Base-by-base conservation (phyloP, 2,329 filamentous ascomycete species). In the Microdochium trichocladiopsis region DNA sequence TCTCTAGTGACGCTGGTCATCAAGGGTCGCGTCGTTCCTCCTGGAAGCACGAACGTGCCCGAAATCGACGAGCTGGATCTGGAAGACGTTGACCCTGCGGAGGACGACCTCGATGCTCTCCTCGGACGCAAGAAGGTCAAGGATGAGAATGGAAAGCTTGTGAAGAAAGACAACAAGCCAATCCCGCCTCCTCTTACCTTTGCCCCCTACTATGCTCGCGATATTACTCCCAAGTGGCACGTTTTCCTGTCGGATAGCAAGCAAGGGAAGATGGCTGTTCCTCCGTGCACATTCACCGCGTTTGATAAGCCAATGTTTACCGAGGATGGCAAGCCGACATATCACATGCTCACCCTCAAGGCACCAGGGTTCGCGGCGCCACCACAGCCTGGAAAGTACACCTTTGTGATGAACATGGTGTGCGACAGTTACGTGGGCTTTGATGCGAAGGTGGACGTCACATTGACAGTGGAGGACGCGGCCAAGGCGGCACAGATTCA, bases 371-470 rank as follows among this genome's bases (percentile, higher is more conserved):
- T 99, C 70, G 90, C 93, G 58, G 93, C 94, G 1, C 94, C 94
- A 45, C 91, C 93, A 23, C 89, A 96, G 66, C 82, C 90, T 4
- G 94, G 93, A 47, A 87, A 92, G 68, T 99, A 96, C 73, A 92
- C 88, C 1, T 99, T 99, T 66, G 87, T 91, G 55, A 88, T 97
- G 84, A 87, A 97, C 69, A 76, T 96, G 57, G 78, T 97, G 51
- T 96, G 92, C 65, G 94, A 99, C 71, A 92, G 89, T 65, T 99
- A 99, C 63, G 78, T 99, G 47, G 94, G 94, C 47, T 90, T 96
- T 59, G 95, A 99, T 67, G 88, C 87, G 49, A 94, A 91, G 78
- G 83, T 90, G 77, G 90, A 96, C 64, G 90, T 96, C 25, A 91
- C 88, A 2, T 78, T 99, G 51, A 82, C 87, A 25, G 90, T 99